phyloP scores from a whole-genome alignment of 768 basidiomycete genomes.

The Astraeus odoratus region DNA sequence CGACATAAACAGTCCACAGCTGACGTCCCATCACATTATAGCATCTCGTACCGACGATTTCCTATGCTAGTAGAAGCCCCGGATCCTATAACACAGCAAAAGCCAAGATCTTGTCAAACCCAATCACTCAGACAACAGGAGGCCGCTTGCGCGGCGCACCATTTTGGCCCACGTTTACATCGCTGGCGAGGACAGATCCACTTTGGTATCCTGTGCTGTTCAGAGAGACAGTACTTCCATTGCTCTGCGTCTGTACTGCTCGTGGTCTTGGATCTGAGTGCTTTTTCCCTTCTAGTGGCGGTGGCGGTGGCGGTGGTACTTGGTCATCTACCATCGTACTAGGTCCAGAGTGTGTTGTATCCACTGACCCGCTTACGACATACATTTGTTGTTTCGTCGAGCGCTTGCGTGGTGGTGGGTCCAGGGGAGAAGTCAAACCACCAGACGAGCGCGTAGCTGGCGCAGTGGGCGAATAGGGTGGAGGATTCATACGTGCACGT shows the following conservation, averaged over 20 bases:
- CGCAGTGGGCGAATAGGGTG: slow-evolving; percentile 15
- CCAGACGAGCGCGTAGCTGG: not conserved
- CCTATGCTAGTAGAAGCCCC: no score
- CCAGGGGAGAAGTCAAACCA: not conserved
- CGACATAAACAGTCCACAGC: no score
- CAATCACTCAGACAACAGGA: not conserved
- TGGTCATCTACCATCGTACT: not conserved
- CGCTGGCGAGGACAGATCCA: not conserved
- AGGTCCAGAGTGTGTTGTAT: not conserved
- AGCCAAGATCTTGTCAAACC: no score
- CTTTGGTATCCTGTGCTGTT: not conserved
- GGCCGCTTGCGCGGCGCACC: not conserved
- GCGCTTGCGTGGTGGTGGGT: not conserved
- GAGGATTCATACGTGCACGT: slow-evolving; percentile 21
- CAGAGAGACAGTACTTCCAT: not conserved
- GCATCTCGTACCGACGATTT: no score
- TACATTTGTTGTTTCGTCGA: not conserved
- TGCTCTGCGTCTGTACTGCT: not conserved
- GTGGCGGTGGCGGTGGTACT: not conserved
- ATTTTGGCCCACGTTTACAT: not conserved
- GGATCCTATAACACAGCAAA: no score
- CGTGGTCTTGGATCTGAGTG: not conserved
- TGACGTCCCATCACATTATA: no score
- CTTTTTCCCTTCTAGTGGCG: not conserved
- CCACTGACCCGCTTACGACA: not conserved